Conservation (phyloP, 2,329 filamentous ascomycete genomes). For the Monosporascus sp. region DNA sequence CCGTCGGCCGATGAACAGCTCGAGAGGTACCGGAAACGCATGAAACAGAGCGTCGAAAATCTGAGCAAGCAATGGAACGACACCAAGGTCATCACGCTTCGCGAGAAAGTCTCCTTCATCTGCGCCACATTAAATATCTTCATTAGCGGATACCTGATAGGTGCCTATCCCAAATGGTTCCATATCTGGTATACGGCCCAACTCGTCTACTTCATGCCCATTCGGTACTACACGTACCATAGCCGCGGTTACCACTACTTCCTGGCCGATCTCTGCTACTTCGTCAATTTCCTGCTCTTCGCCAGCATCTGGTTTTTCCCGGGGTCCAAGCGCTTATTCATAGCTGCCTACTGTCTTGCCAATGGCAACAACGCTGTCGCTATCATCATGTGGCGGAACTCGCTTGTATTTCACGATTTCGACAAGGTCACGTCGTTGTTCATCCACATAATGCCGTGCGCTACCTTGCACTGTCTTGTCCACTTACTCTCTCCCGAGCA, state of each 20-base stretch:
- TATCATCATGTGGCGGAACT: slow-evolving; percentile 99
- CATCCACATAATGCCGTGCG: slow-evolving; percentile 98
- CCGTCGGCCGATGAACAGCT: slow-evolving; percentile 89
- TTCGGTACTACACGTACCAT: slow-evolving; percentile 88
- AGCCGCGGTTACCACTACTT: slow-evolving; percentile 95
- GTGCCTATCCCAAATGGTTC: slow-evolving; percentile 78
- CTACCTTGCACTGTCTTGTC: slow-evolving; percentile 85
- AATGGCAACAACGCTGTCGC: slow-evolving; percentile 97
- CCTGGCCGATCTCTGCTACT: slow-evolving; percentile 94
- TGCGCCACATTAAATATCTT: slow-evolving; percentile 96
- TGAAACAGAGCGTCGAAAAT: slow-evolving; percentile 85
- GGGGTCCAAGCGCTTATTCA: slow-evolving; percentile 83
- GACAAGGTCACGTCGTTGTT: slow-evolving; percentile 99
- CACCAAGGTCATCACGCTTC: slow-evolving; percentile 77
- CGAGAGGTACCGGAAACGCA: slow-evolving; percentile 81
- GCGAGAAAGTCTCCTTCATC: slow-evolving; percentile 96
- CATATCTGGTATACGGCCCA: slow-evolving; percentile 90
- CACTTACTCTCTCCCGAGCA: slow-evolving; percentile 67
- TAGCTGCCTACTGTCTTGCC: slow-evolving; percentile 84
- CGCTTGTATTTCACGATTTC: slow-evolving; percentile 94
- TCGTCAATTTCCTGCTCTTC: slow-evolving; percentile 83
- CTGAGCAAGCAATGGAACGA: slow-evolving; percentile 84
- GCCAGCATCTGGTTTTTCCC: slow-evolving; percentile 89
- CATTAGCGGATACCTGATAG: slow-evolving; percentile 89
- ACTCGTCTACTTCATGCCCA: slow-evolving; percentile 92